Evolutionary conservation across 768 basidiomycete genomes (phyloP).

Genomic region (Pleurotus cornucopiae): DNA sequence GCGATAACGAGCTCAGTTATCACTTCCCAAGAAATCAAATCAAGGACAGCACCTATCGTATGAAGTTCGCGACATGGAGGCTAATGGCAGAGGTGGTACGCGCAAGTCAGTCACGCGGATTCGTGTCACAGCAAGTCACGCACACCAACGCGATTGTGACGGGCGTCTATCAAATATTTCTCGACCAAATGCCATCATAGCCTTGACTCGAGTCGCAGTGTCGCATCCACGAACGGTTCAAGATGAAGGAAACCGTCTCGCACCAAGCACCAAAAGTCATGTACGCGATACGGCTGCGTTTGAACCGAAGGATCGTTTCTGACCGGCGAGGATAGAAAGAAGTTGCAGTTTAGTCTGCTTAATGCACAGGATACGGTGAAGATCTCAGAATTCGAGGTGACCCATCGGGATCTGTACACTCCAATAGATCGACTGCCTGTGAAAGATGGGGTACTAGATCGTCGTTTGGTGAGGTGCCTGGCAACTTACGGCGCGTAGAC

Average conservation of each 20-base stretch:
- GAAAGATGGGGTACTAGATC: conserved; percentile 89
- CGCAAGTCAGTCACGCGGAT: conserved; percentile 50
- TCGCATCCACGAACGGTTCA: background rate
- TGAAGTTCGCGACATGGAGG: conserved; percentile 86
- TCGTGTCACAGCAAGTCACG: conserved; percentile 22
- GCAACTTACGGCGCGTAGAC: background rate
- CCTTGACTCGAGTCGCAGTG: background rate
- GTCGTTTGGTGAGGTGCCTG: conserved; percentile 63
- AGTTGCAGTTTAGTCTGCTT: conserved; percentile 92
- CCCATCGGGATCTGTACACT: conserved; percentile 88
- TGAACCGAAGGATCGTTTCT: conserved; percentile 1
- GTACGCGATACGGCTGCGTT: conserved; percentile 32
- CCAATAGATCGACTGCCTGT: conserved; percentile 79
- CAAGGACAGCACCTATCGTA: conserved; percentile 68
- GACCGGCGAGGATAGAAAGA: conserved; percentile 56
- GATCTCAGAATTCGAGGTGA: conserved; percentile 95
- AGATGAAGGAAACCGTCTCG: conserved; percentile 80
- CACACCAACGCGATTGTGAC: conserved; percentile 5
- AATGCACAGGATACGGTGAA: conserved; percentile 94
- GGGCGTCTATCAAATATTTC: background rate
- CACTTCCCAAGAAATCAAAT: background rate
- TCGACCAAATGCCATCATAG: too few relatives aligned
- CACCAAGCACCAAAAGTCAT: conserved; percentile 82
- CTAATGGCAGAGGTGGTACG: conserved; percentile 31
- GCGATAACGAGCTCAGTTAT: conserved; percentile 1